Evolutionary conservation across 2,329 filamentous ascomycete genomes (phyloP).

Genomic region (Trichophyton simii): DNA sequence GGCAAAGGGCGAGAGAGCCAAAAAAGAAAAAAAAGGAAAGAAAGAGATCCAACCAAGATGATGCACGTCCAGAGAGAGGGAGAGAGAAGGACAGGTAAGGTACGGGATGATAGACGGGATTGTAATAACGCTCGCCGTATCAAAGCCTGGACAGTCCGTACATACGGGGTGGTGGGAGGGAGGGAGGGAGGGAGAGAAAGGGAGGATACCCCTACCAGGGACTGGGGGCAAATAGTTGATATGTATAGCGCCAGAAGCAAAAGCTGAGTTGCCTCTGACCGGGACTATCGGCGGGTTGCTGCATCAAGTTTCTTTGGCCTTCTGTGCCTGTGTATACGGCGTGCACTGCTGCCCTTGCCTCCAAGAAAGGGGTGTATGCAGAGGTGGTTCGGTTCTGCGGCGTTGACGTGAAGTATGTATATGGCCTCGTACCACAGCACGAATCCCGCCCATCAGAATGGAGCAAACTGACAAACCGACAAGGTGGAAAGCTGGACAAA

Average conservation of each 20-base stretch:
- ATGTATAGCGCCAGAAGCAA: background rate
- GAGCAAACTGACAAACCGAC: background rate
- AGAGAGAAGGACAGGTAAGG: background rate
- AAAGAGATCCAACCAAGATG: background rate
- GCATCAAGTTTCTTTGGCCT: background rate
- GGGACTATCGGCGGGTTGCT: slow-evolving; percentile 2
- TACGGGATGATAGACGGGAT: background rate
- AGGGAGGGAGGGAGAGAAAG: background rate
- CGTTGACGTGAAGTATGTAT: background rate
- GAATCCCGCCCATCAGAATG: background rate
- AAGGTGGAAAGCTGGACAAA: background rate
- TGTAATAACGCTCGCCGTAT: background rate
- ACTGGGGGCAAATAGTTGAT: background rate
- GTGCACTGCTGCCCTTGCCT: background rate
- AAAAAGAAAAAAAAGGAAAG: background rate
- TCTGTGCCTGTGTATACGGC: background rate
- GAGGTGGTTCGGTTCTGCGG: background rate
- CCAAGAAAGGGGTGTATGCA: background rate
- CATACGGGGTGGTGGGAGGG: background rate
- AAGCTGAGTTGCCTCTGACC: background rate
- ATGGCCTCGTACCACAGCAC: background rate
- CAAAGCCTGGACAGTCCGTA: background rate
- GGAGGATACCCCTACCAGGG: background rate
- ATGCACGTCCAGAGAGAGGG: background rate
- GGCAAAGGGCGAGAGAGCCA: background rate